Evolutionary conservation across 768 basidiomycete species (phyloP), one percentile per base, ranked within the genome.

Genomic region (Kwoniella newhampshirensis): DNA sequence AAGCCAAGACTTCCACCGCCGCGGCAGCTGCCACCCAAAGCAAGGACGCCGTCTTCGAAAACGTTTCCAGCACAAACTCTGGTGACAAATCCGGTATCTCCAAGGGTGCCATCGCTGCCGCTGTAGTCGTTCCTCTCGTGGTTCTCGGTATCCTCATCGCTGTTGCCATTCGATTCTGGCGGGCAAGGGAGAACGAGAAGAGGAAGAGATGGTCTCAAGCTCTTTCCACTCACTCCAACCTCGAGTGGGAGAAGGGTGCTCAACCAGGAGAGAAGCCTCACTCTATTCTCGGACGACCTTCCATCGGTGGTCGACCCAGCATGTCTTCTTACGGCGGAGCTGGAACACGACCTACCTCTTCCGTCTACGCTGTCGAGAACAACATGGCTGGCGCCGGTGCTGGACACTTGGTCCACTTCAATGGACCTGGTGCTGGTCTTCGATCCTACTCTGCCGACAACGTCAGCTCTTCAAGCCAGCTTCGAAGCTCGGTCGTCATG

Each of bases 241-340:
- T 72, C 59, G 75, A 76, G 39, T 76, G 75, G 75, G 69, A 74
- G 44, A 64, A 70, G 42, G 73, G 70, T 32, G 73, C 73, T 30
- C 42, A 39, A 32, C 59, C 55, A 17, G 66, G 60, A 23, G 73
- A 65, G 18, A 71, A 66, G 52, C 63, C 66, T 28, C 62, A 53
- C 51, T 70, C 64, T 23, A 70, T 73, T 47, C 56, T 59, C 45
- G 70, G 58, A 51, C 60, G 73, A 52, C 67, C 60, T 20, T 64
- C 62, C 23, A 66, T 50, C 48, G 59, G 49, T 47, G 59, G 59
- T 30, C 32, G 51, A 32, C 51, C 41, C n/a, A 48, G 59, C 40
- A 45, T 65, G 55, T 59, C 60, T 9, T 54, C 63, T 26, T 63
- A 60, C 36, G 49, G 49, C 46, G 56, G 56, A 43, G 41, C 40